Percentiles rank a stretch among this genome's conserved stretches.
Evolutionary conservation across 2,329 filamentous ascomycete species (phyloP).

Genomic region (Rhexocercosporidium sp.): DNA sequence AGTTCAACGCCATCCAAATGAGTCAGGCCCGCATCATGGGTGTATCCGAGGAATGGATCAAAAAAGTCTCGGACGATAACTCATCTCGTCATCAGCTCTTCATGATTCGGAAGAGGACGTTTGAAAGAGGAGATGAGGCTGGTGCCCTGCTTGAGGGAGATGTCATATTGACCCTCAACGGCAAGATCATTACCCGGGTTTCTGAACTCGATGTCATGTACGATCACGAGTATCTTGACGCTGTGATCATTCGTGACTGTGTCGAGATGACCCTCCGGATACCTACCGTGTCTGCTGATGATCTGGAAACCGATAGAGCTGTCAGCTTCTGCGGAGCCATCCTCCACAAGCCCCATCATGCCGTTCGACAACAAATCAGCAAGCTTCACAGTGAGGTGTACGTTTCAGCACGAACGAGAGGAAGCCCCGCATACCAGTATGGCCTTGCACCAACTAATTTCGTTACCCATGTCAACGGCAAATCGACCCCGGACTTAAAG

Average conservation of each 20-base stretch:
- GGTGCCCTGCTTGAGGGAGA: constrained; percentile 84
- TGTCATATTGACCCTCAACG: constrained; percentile 89
- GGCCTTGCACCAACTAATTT: constrained; percentile 96
- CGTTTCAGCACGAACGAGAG: constrained; percentile 83
- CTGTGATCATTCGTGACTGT: constrained; percentile 84
- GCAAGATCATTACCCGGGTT: constrained; percentile 89
- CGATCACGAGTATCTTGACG: constrained; percentile 80
- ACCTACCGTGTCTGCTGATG: constrained; percentile 84
- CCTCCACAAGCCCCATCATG: constrained; percentile 91
- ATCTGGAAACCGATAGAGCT: constrained; percentile 90
- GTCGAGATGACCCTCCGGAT: constrained; percentile 78
- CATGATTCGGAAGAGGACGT: constrained; percentile 92
- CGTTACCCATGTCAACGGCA: constrained; percentile 92
- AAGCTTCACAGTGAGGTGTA: constrained; percentile 97
- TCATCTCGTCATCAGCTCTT: constrained; percentile 94
- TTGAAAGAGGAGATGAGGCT: constrained; percentile 65
- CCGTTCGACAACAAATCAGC: constrained; percentile 95
- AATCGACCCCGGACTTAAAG: constrained; percentile 80
- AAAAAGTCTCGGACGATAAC: constrained; percentile 86
- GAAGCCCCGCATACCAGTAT: constrained; percentile 86
- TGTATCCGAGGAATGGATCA: constrained; percentile 93
- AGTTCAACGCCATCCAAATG: constrained; percentile 96
- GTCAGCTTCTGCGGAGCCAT: constrained; percentile 96
- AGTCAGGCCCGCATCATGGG: constrained; percentile 97
- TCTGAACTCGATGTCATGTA: constrained; percentile 98